Conservation (phyloP, 2,329 filamentous ascomycete species). For the Akanthomyces lecanii region DNA sequence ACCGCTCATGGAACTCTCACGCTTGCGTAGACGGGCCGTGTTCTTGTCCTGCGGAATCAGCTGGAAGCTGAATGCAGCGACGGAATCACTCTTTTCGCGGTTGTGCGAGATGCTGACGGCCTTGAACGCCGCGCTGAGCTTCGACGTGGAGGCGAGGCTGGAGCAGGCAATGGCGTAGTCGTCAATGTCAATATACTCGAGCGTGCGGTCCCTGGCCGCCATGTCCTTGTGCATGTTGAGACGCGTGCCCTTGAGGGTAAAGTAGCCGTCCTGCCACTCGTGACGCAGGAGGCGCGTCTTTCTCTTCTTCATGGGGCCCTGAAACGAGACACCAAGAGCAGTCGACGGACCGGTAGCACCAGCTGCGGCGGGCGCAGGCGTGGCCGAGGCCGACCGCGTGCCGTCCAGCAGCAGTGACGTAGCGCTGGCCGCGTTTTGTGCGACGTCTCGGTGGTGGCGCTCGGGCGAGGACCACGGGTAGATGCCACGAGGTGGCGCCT, state of each 20-base stretch:
- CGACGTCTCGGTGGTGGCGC: slow-evolving; percentile 39
- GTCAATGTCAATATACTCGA: slow-evolving; percentile 81
- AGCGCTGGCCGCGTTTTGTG: slow-evolving; percentile 28
- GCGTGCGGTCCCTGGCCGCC: slow-evolving; percentile 48
- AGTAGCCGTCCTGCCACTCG: slow-evolving; percentile 91
- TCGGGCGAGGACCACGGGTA: slow-evolving; percentile 55
- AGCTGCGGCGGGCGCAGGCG: slow-evolving; percentile 28
- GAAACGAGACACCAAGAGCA: slow-evolving; percentile 41
- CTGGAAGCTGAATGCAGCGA: slow-evolving; percentile 77
- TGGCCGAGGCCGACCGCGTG: slow-evolving; percentile 16
- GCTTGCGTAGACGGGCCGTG: slow-evolving; percentile 49
- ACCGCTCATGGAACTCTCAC: slow-evolving; percentile 44
- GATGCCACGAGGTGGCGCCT: slow-evolving; percentile 50
- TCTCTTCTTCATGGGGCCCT: slow-evolving; percentile 92
- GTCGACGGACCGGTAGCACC: slow-evolving; percentile 31
- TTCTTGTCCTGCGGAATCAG: slow-evolving; percentile 67
- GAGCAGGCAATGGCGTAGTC: slow-evolving; percentile 87
- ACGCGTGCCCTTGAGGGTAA: slow-evolving; percentile 72
- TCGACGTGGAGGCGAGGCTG: slow-evolving; percentile 67
- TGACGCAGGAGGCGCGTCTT: slow-evolving; percentile 84
- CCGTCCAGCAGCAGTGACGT: slow-evolving; percentile 25
- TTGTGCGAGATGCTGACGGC: slow-evolving; percentile 61
- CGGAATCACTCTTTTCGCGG: slow-evolving; percentile 51
- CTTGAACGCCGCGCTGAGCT: slow-evolving; percentile 84
- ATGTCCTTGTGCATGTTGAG: slow-evolving; percentile 71